Percentiles rank a stretch among this genome's conserved stretches.
phyloP scores from a whole-genome alignment of 345 rosid species.

The Bruguiera sexangula region DNA sequence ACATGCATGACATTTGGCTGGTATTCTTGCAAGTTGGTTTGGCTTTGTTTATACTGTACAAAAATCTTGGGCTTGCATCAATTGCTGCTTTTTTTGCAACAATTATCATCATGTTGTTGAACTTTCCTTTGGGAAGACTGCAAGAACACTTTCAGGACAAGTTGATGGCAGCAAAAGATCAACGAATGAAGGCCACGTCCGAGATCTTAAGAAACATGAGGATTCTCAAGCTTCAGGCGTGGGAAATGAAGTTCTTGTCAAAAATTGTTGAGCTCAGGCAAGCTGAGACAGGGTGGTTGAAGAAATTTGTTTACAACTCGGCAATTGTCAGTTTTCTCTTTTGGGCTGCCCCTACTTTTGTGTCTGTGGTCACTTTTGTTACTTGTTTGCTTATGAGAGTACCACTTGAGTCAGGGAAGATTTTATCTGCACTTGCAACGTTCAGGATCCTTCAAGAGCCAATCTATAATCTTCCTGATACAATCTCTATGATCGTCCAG shows the following conservation, averaged over 20 bases:
- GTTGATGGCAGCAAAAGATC: constrained; percentile 34
- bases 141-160: constrained; percentile 27
- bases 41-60: constrained; percentile 27
- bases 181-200: constrained; percentile 33
- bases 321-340: constrained; percentile 17
- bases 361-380: constrained; percentile 31
- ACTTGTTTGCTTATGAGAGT: constrained; percentile 26
- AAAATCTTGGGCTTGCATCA: constrained; percentile 27
- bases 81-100: constrained; percentile 22
- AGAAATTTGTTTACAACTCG: constrained; percentile 23
- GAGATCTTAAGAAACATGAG: constrained; percentile 33
- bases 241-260: constrained; percentile 40
- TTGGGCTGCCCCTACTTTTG: constrained; percentile 27
- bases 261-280: constrained; percentile 29
- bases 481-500: constrained; percentile 31
- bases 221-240: constrained; percentile 39
- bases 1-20: constrained; percentile 33
- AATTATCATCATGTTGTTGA: constrained; percentile 22
- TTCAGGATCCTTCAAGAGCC: constrained; percentile 33
- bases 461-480: constrained; percentile 28
- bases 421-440: constrained; percentile 37
- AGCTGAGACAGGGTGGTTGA: constrained; percentile 31
- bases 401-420: constrained; percentile 33
- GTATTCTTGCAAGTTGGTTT: constrained; percentile 27
- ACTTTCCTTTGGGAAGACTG: constrained; percentile 27